Evolutionary conservation across 2,329 filamentous ascomycete species (phyloP).

Genomic region (Helotiales sp.): DNA sequence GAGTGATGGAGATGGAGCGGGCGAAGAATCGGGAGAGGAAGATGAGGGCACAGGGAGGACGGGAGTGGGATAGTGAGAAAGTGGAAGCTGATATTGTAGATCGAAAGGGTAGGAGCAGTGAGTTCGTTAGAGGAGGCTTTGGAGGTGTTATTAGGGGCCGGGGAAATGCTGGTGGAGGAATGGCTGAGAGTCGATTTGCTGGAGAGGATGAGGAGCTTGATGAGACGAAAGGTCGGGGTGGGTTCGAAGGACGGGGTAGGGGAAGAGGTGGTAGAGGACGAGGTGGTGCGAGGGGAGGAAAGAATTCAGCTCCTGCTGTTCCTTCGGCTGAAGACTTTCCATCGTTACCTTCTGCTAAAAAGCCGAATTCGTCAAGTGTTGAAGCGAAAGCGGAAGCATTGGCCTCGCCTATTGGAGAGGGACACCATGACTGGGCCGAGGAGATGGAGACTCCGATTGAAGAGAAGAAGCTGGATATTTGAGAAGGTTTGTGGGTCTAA

Average conservation of each 20-base stretch:
- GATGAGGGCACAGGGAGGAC: conserved; percentile 33
- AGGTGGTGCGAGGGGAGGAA: conserved; percentile 17
- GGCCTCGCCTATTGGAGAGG: conserved; percentile 11
- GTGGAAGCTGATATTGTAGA: conserved; percentile 34
- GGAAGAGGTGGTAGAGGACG: conserved; percentile 28
- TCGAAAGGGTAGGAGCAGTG: conserved; percentile 25
- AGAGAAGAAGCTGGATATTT: conserved; percentile 22
- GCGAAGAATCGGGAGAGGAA: conserved; percentile 37
- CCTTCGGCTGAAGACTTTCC: conserved; percentile 31
- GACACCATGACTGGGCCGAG: conserved; percentile 31
- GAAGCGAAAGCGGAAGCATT: conserved; percentile 8
- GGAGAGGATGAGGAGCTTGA: conserved; percentile 12
- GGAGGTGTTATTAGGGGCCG: conserved; percentile 31
- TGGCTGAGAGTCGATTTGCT: conserved; percentile 25
- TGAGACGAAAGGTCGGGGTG: conserved; percentile 12
- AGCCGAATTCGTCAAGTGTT: neutral
- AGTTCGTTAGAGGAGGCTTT: conserved; percentile 33
- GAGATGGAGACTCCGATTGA: conserved; percentile 33
- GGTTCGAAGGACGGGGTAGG: conserved; percentile 21
- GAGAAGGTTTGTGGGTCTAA: neutral
- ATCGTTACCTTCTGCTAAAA: conserved; percentile 22
- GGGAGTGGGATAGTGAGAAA: conserved; percentile 38
- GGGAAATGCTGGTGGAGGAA: conserved; percentile 14
- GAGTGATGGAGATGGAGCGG: conserved; percentile 36
- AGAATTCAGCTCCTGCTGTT: conserved; percentile 6